Base-by-base conservation (phyloP, 148 eudicot species). In the Cornus controversa region DNA sequence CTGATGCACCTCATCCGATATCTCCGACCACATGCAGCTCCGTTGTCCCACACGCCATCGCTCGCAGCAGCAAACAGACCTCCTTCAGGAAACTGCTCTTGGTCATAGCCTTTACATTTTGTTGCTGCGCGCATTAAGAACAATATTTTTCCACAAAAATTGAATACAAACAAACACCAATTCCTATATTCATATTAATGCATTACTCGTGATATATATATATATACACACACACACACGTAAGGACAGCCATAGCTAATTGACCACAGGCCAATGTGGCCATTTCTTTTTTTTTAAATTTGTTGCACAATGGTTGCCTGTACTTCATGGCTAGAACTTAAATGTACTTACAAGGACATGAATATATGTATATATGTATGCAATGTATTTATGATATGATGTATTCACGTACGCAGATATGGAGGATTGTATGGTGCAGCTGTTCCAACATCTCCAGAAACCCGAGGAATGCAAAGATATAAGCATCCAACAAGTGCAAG, bases 41-140 rank as follows among this genome's bases (percentile, higher is more conserved):
- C 81, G 50, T 78, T 78, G 76, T 78, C 81, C 81, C 81, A 78
- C 36, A 78, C 69, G 4, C 81, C 81, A 65, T 72, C 71, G 22
- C 81, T 78, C 28, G 71, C 81, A 15, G 76, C 81, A 0, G 53
- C 76, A 36, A 78, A 78, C 7, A 72, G 62, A 8, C 75, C 75
- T 0, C 81, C 81, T 31, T 78, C 71, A 3, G 81, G 81, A 29
- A 78, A 72, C 34, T 78, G 81, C 10, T 72, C 76, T 72, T 50
- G 71, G 66, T 73, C 71, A 8, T 65, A 72, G 0, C 81, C 81
- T 2, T 36, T 34, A 66, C 81, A 79, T 64, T 53, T 79, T 28
- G 81, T 73, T 9, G 81, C 77, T 79, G 71, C 70, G 8, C 7
- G 13, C 3, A 50, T 13, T 4, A 14, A 50, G 1, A 50, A 50